A percentile compares a stretch with the other conserved stretches of the same genome.
Conservation (phyloP, 2,329 filamentous ascomycete genomes). For the Boeremia lycopersici region DNA sequence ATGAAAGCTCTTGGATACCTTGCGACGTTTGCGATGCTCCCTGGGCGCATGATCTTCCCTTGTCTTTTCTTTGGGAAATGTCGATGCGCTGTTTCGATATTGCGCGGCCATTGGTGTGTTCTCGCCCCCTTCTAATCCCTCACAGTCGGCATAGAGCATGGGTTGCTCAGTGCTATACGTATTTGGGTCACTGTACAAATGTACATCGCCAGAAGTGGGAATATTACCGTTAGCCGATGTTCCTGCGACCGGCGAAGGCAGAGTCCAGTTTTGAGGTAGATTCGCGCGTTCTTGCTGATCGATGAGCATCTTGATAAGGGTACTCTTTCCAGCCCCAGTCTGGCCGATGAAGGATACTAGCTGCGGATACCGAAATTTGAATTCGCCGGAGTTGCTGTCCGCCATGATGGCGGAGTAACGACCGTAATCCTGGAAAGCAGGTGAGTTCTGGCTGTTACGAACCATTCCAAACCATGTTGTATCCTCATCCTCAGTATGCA, state of each 20-base stretch:
- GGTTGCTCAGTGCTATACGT: slow-evolving; percentile 45
- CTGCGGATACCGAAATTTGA: not conserved
- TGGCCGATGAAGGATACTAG: not conserved
- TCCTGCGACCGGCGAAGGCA: not conserved
- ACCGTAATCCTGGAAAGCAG: too few relatives aligned
- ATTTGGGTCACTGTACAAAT: not conserved
- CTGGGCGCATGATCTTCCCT: not conserved
- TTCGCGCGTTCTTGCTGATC: slow-evolving; percentile 28
- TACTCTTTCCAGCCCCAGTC: slow-evolving; percentile 58
- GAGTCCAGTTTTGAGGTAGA: not conserved
- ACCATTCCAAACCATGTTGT: too few relatives aligned
- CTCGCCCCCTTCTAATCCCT: slow-evolving; percentile 59
- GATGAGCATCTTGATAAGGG: slow-evolving; percentile 56
- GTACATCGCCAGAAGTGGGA: not conserved
- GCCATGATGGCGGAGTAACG: too few relatives aligned
- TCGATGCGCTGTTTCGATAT: too few relatives aligned
- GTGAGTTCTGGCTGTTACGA: too few relatives aligned
- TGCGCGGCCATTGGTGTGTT: slow-evolving; percentile 38
- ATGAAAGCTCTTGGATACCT: not conserved
- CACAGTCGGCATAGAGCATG: slow-evolving; percentile 59
- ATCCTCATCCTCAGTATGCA: too few relatives aligned
- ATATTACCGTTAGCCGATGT: not conserved
- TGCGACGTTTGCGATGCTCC: too few relatives aligned
- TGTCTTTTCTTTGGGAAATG: not conserved
- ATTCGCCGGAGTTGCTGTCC: not conserved